These are phyloP conservation scores for Colletotrichum acutatum DNA, from an alignment of 2,329 filamentous ascomycete genomes.

Conservation along the genomic window DNA sequence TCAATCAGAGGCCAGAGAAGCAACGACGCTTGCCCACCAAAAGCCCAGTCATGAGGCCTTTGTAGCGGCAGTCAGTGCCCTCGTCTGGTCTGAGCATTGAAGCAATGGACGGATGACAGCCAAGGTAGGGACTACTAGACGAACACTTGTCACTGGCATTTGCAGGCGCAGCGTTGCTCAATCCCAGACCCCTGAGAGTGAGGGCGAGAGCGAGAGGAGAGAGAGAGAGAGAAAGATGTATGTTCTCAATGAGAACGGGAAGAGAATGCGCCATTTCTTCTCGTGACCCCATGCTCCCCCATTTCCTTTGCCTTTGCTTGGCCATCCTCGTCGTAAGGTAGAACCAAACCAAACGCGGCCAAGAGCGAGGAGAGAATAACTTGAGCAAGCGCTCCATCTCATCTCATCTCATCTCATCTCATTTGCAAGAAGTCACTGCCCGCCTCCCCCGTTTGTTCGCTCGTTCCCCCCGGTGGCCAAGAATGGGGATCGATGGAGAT, in stretches of 20 bases:
- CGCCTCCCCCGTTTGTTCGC: constrained; percentile 1
- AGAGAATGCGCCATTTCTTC: constrained; percentile 10
- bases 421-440: not conserved
- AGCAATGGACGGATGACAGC: not conserved
- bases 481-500: constrained; percentile 3
- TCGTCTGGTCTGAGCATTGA: not conserved
- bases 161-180: not conserved
- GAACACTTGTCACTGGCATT: not conserved
- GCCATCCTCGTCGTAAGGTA: not conserved
- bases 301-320: not conserved
- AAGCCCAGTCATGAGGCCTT: not conserved
- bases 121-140: constrained; percentile 4
- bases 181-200: not conserved
- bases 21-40: constrained; percentile 9
- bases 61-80: not conserved
- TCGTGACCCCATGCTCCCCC: not conserved
- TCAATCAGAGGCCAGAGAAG: constrained; percentile 24
- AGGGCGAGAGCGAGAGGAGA: no score
- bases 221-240: not conserved
- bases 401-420: constrained; percentile 3
- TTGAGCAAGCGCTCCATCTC: not conserved
- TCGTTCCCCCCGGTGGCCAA: constrained; percentile 12
- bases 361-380: not conserved
- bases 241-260: not conserved
- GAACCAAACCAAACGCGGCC: not conserved